Conservation (phyloP, 371 early-diverging fungal genomes). For the Mucor lusitanicus region DNA sequence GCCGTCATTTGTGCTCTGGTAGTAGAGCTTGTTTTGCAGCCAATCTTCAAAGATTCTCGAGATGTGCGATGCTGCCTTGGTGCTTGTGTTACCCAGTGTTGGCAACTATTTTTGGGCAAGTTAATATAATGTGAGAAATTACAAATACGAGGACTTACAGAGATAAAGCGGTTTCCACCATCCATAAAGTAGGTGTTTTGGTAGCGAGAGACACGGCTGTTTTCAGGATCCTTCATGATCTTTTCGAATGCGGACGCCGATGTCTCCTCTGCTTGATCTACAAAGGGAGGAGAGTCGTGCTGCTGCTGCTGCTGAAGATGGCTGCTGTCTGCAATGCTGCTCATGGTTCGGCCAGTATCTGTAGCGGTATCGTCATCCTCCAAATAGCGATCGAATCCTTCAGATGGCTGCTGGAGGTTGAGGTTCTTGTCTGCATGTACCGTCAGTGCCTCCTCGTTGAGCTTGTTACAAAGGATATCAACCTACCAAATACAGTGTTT, state of each 20-base stretch:
- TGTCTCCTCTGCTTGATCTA: background rate
- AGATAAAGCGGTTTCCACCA: conserved; percentile 35
- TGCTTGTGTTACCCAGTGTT: conserved; percentile 34
- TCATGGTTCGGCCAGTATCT: conserved; percentile 24
- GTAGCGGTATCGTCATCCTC: conserved; percentile 38
- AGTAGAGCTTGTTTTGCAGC: conserved; percentile 34
- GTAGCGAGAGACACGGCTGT: conserved; percentile 18
- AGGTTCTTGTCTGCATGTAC: background rate
- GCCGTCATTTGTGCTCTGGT: conserved; percentile 14
- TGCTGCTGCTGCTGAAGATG: background rate
- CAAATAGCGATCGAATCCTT: conserved; percentile 7
- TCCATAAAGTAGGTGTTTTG: conserved; percentile 40
- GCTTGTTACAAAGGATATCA: too few relatives aligned
- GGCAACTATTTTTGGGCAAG: conserved; percentile 22
- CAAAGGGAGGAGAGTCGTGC: background rate
- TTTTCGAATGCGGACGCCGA: conserved; percentile 7
- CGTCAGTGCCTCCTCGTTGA: background rate
- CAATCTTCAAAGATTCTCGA: conserved; percentile 41
- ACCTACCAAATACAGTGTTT: conserved; percentile 1
- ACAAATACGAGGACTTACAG: conserved; percentile 19
- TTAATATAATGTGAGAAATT: background rate
- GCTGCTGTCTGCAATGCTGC: conserved; percentile 8
- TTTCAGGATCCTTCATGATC: conserved; percentile 23
- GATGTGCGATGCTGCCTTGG: conserved; percentile 37
- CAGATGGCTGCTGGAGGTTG: background rate